phyloP scores from a whole-genome alignment of 23 red algal genomes.

The Gracilaria gracilis region DNA sequence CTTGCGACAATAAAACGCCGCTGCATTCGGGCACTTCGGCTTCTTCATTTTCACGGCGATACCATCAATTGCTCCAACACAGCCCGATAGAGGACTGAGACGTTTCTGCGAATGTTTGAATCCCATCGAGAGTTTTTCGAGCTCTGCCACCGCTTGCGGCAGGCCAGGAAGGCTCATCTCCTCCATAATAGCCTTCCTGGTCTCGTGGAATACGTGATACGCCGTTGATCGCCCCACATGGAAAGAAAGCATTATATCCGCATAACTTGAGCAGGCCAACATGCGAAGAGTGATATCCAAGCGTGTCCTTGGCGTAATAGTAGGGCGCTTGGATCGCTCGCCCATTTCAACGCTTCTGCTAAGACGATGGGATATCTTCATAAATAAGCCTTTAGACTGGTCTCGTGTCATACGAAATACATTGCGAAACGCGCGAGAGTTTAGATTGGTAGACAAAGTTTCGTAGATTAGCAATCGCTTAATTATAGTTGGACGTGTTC shows the following conservation, averaged over 20 bases:
- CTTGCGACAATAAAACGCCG: slow-evolving; percentile 15
- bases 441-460: not conserved
- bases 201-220: slow-evolving; percentile 17
- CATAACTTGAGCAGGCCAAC: slow-evolving; percentile 1
- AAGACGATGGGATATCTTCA: not conserved
- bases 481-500: not conserved
- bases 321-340: not conserved
- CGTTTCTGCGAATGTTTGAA: slow-evolving; percentile 1
- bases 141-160: not conserved
- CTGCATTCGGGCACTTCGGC: not conserved
- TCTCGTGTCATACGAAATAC: not conserved
- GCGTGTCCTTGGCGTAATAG: slow-evolving; percentile 1
- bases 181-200: not conserved
- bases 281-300: slow-evolving; percentile 1
- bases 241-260: slow-evolving; percentile 1
- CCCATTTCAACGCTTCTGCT: slow-evolving; percentile 21
- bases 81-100: not conserved
- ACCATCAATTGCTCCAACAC: slow-evolving; percentile 17
- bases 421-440: not conserved
- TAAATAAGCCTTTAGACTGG: not conserved
- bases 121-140: not conserved
- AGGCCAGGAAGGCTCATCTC: not conserved
- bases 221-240: not conserved
- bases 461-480: not conserved
- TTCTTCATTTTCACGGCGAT: slow-evolving; percentile 23